These are phyloP conservation scores for Cutaneotrichosporon cutaneum DNA, from an alignment of 1,284 basidiomycete species.

Conservation along the genomic window DNA sequence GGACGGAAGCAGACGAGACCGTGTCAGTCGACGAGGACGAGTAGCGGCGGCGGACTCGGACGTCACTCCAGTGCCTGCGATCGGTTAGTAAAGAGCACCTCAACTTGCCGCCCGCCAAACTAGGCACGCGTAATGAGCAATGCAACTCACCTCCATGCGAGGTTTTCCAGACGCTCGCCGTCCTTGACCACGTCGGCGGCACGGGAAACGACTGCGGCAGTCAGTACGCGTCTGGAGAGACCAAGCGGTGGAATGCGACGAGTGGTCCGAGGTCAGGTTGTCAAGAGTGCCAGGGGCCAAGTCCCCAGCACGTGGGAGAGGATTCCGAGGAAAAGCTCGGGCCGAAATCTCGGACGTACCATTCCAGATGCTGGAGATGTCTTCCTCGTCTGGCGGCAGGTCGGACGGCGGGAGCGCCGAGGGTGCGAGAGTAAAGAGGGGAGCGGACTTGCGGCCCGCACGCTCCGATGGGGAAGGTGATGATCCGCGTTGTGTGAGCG, in stretches of 20 bases:
- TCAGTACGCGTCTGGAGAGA: not conserved
- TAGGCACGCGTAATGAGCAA: not conserved
- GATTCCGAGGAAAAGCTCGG: not conserved
- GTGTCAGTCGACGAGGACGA: slow-evolving; percentile 37
- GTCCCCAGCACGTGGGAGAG: not conserved
- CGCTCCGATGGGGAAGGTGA: slow-evolving; percentile 11
- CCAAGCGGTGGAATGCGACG: not conserved
- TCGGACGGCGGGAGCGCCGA: slow-evolving; percentile 8
- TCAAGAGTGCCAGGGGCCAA: not conserved
- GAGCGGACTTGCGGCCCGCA: slow-evolving; percentile 4
- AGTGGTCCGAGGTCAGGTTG: not conserved
- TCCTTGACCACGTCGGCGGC: slow-evolving; percentile 50
- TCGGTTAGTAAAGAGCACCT: slow-evolving; percentile 13
- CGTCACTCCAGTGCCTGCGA: slow-evolving; percentile 38
- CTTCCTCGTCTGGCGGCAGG: slow-evolving; percentile 18
- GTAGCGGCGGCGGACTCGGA: slow-evolving; percentile 19
- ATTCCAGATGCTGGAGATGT: slow-evolving; percentile 25
- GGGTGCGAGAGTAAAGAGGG: slow-evolving; percentile 17
- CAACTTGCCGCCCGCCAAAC: not conserved
- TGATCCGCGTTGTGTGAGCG: slow-evolving; percentile 9
- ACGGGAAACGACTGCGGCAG: slow-evolving; percentile 39
- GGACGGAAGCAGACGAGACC: slow-evolving; percentile 27
- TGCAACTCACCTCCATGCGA: slow-evolving; percentile 44
- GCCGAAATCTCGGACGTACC: slow-evolving; percentile 13
- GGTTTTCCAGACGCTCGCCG: slow-evolving; percentile 46